A percentile compares a stretch with the other conserved stretches of the same genome.
These are phyloP conservation scores for Dioscorea alata DNA, from an alignment of 106 monocot species.

Conservation along the genomic window DNA sequence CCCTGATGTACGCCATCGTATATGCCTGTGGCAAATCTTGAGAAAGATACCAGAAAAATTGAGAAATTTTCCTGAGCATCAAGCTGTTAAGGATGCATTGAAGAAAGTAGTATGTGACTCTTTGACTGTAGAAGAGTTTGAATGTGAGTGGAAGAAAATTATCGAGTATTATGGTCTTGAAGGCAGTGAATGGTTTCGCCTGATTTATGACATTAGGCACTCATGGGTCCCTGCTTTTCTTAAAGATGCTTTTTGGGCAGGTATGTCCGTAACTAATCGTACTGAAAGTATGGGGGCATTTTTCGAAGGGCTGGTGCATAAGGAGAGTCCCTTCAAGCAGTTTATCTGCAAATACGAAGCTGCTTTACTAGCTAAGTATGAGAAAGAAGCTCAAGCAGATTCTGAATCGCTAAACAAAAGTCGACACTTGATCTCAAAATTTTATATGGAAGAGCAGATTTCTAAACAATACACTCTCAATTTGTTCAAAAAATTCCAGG, in stretches of 20 bases:
- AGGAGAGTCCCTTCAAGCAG: constrained; percentile 25
- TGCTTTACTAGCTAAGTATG: constrained; percentile 24
- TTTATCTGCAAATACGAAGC: constrained; percentile 34
- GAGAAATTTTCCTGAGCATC: constrained; percentile 11
- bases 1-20: constrained; percentile 24
- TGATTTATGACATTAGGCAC: constrained; percentile 32
- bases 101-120: constrained; percentile 30
- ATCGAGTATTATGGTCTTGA: constrained; percentile 27
- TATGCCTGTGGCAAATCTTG: constrained; percentile 32
- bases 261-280: constrained; percentile 19
- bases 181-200: constrained; percentile 31
- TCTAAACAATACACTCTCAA: constrained; percentile 40
- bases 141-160: constrained; percentile 34
- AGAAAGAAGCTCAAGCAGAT: constrained; percentile 41
- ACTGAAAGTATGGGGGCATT: constrained; percentile 21
- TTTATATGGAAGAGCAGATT: constrained; percentile 45
- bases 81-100: constrained; percentile 21
- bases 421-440: constrained; percentile 21
- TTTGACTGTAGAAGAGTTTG: constrained; percentile 36
- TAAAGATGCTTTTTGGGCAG: constrained; percentile 49
- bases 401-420: constrained; percentile 33
- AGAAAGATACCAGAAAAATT: constrained; percentile 29
- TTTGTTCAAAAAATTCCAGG: constrained; percentile 40
- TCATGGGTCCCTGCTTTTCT: constrained; percentile 44
- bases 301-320: constrained; percentile 26